Conservation (phyloP, 1,284 basidiomycete species). For the Sanguinoderma infundibulare region DNA sequence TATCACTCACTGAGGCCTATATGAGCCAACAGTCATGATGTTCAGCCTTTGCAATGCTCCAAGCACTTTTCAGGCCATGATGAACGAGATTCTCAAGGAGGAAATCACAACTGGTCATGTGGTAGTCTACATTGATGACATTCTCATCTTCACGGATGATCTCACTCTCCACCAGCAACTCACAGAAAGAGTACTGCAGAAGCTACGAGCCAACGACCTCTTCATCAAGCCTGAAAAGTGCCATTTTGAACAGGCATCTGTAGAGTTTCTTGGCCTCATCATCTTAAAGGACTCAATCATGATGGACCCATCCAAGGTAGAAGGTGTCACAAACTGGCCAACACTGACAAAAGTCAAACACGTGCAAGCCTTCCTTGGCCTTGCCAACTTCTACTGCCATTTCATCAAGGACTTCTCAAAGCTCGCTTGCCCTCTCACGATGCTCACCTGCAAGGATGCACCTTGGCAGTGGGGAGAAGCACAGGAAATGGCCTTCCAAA, state of each 20-base stretch:
- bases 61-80: not conserved
- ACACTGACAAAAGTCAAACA: constrained; percentile 25
- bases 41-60: not conserved
- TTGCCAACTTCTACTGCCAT: constrained; percentile 22
- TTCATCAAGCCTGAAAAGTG: constrained; percentile 34
- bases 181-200: constrained; percentile 33
- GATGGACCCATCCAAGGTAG: constrained; percentile 45
- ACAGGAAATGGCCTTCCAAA: no score
- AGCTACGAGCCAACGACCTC: constrained; percentile 29
- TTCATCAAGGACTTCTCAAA: constrained; percentile 39
- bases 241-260: constrained; percentile 29
- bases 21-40: constrained; percentile 21
- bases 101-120: not conserved
- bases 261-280: constrained; percentile 20
- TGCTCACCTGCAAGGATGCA: constrained; percentile 17
- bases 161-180: constrained; percentile 5
- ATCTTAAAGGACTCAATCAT: constrained; percentile 20
- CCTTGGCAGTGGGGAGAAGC: no score
- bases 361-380: constrained; percentile 13
- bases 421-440: constrained; percentile 35
- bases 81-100: not conserved
- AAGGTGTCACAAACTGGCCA: constrained; percentile 41
- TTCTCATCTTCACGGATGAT: not conserved
- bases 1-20: constrained; percentile 12
- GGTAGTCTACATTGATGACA: constrained; percentile 7